phyloP scores from a whole-genome alignment of 768 basidiomycete genomes.

The Auriscalpium vulgare region DNA sequence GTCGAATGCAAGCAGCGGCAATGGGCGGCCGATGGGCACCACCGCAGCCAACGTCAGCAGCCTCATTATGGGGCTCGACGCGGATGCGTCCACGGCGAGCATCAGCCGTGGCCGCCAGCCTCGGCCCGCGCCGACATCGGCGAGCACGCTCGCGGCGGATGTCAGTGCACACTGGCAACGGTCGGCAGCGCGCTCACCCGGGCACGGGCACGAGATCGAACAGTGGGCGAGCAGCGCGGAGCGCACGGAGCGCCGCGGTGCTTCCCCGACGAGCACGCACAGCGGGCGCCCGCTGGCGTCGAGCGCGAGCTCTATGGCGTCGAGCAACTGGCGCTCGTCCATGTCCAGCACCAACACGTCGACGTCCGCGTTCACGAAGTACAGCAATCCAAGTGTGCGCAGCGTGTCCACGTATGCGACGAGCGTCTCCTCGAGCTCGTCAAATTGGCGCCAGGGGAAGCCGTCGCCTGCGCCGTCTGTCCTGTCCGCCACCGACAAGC shows the following conservation, averaged over 20 bases:
- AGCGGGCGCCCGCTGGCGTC: slow-evolving; percentile 45
- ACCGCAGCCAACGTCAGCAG: slow-evolving; percentile 71
- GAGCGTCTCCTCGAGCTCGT: slow-evolving; percentile 69
- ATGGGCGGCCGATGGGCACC: slow-evolving; percentile 35
- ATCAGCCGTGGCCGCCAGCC: slow-evolving; percentile 12
- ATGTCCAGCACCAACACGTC: slow-evolving; percentile 65
- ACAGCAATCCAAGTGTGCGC: slow-evolving; percentile 60
- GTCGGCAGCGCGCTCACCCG: neutral
- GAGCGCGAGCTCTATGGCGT: slow-evolving; percentile 54
- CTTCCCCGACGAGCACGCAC: slow-evolving; percentile 51
- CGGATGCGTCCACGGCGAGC: slow-evolving; percentile 24
- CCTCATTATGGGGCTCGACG: slow-evolving; percentile 63
- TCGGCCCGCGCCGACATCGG: slow-evolving; percentile 1
- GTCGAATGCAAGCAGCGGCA: slow-evolving; percentile 5
- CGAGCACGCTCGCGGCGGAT: neutral
- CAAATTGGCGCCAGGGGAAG: slow-evolving; percentile 52
- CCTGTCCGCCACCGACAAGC: slow-evolving; percentile 2
- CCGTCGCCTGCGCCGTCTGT: neutral
- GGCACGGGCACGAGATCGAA: neutral
- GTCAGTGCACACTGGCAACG: neutral
- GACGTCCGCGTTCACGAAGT: slow-evolving; percentile 67
- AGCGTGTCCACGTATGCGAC: slow-evolving; percentile 79
- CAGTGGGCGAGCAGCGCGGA: slow-evolving; percentile 3
- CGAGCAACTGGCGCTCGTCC: slow-evolving; percentile 74
- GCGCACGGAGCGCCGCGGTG: slow-evolving; percentile 15